Conservation (phyloP, 495 filamentous ascomycete genomes). For the Cenococcum geophilum region DNA sequence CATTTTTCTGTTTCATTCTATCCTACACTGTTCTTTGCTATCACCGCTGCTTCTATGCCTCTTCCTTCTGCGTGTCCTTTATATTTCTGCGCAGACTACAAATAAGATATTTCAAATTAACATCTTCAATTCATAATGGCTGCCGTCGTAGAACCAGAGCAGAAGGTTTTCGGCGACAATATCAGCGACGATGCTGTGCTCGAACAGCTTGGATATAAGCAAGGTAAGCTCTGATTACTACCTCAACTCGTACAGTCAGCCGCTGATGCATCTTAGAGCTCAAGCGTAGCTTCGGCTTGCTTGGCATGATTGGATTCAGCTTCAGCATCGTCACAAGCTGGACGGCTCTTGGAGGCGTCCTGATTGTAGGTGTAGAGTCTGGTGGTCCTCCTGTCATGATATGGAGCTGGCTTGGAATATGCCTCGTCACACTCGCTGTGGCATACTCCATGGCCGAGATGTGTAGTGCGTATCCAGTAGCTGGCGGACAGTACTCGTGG, state of each 20-base stretch:
- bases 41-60: background rate
- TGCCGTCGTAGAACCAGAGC: slow-evolving; percentile 2
- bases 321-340: slow-evolving; percentile 56
- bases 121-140: background rate
- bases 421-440: slow-evolving; percentile 47
- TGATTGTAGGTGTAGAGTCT: slow-evolving; percentile 51
- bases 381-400: slow-evolving; percentile 56
- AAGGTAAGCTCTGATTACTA: slow-evolving; percentile 34
- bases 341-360: slow-evolving; percentile 51
- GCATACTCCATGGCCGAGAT: slow-evolving; percentile 56
- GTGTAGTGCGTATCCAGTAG: slow-evolving; percentile 50
- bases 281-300: slow-evolving; percentile 51
- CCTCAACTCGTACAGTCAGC: background rate
- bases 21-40: background rate
- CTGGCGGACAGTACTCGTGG: slow-evolving; percentile 54
- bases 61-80: background rate
- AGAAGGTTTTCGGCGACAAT: slow-evolving; percentile 20
- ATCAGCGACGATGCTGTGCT: slow-evolving; percentile 28
- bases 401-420: slow-evolving; percentile 51
- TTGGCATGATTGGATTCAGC: slow-evolving; percentile 56
- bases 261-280: slow-evolving; percentile 41
- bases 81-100: background rate
- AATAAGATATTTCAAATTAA: background rate
- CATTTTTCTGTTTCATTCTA: background rate
- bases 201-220: slow-evolving; percentile 41